Conservation (phyloP, 2,329 filamentous ascomycete genomes). For the Pezicula neosporulosa region DNA sequence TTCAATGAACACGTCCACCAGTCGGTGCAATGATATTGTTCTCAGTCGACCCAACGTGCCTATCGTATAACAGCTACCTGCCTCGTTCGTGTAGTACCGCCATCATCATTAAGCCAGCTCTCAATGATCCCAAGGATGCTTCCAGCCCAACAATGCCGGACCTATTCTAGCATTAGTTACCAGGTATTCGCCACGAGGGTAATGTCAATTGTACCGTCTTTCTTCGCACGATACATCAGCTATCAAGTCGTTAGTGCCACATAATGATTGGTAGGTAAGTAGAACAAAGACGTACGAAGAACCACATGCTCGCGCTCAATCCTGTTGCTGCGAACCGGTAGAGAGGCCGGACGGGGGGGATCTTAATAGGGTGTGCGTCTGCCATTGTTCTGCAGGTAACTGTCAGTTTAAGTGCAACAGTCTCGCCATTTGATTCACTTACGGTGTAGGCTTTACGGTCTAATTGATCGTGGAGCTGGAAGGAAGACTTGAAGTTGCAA, state of each 20-base stretch:
- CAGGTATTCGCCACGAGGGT: background rate
- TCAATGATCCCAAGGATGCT: constrained; percentile 95
- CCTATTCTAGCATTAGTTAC: constrained; percentile 36
- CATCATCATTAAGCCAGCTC: constrained; percentile 13
- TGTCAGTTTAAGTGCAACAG: background rate
- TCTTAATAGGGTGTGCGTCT: constrained; percentile 48
- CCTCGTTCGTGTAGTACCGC: background rate
- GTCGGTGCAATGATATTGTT: background rate
- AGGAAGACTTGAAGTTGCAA: too few relatives aligned
- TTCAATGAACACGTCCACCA: constrained; percentile 5
- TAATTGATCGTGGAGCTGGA: background rate
- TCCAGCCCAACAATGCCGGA: constrained; percentile 83
- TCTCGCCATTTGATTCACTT: background rate
- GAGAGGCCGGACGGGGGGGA: constrained; percentile 61
- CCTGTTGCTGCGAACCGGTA: constrained; percentile 86
- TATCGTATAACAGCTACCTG: background rate
- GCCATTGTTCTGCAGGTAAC: constrained; percentile 15
- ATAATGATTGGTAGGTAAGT: constrained; percentile 7
- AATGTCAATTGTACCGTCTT: constrained; percentile 63
- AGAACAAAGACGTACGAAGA: constrained; percentile 68
- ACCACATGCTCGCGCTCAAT: constrained; percentile 97
- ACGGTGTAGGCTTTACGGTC: background rate
- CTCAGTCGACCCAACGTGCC: background rate
- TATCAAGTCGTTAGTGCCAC: constrained; percentile 34
- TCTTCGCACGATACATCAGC: constrained; percentile 95